These are phyloP conservation scores for Chalciporus chontae DNA, from an alignment of 768 basidiomycete species.

Conservation along the genomic window DNA sequence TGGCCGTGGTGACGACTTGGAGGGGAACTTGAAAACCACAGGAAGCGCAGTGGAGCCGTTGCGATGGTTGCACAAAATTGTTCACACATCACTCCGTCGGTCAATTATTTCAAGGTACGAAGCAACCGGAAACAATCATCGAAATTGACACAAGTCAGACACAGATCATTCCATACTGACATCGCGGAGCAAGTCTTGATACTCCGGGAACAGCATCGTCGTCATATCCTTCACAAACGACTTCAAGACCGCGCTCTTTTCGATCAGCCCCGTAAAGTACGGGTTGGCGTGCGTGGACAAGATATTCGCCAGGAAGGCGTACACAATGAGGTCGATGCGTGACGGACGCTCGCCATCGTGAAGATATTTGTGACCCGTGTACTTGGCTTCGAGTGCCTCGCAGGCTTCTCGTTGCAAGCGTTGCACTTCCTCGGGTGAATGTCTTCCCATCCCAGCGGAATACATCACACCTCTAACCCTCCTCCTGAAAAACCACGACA, in stretches of 20 bases:
- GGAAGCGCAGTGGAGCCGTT: neutral
- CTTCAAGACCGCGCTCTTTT: slow-evolving; percentile 16
- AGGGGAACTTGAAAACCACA: neutral
- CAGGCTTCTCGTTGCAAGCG: slow-evolving; percentile 28
- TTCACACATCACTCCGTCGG: neutral
- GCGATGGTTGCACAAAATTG: slow-evolving; percentile 8
- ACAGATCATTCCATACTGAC: neutral
- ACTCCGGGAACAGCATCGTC: slow-evolving; percentile 26
- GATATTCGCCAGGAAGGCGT: slow-evolving; percentile 31
- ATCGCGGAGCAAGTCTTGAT: slow-evolving; percentile 15
- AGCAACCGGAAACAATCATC: neutral
- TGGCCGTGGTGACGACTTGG: neutral
- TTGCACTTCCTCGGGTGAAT: slow-evolving; percentile 32
- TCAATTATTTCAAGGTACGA: neutral
- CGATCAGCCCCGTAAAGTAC: slow-evolving; percentile 22
- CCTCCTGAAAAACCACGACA: slow-evolving; percentile 23
- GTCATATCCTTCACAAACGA: slow-evolving; percentile 25
- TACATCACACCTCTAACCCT: slow-evolving; percentile 17
- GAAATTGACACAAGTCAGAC: neutral
- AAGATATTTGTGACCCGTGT: slow-evolving; percentile 22
- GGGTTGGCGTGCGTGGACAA: slow-evolving; percentile 22
- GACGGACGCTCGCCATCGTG: slow-evolving; percentile 28
- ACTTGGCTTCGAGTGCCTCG: slow-evolving; percentile 28
- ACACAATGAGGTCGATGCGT: slow-evolving; percentile 27
- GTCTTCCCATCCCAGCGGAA: slow-evolving; percentile 28